Base-by-base conservation (phyloP, 1,139 yeast species). In the Yamadazyma mexicana region DNA sequence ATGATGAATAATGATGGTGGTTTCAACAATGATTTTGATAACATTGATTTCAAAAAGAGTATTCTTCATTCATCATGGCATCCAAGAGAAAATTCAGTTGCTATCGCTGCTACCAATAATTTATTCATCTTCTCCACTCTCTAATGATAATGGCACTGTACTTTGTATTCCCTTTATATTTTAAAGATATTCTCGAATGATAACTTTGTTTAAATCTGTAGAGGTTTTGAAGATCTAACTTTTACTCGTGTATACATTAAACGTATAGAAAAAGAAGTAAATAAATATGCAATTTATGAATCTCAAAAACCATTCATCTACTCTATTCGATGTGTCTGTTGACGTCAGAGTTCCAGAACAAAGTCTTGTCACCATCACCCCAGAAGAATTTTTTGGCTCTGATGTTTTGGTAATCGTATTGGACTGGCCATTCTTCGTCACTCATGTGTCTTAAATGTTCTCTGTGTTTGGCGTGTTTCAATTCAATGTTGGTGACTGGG, bases 51-150 rank as follows among this genome's bases (percentile, higher is more conserved):
- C 69, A 89, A 91, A 64, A 91, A 91, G 76, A 86, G 89, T 65
- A 91, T 94, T 49, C 76, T 92, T 64, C 98, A 92, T 68, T 75
- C 89, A 64, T 89, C 98, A 59, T 94, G 99, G 98, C 98, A 94
- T 70, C 98, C 98, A 49, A 77, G 75, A 56, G 98, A 94, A 68
- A 88, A 92, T 67, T 84, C 95, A 37, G 96, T 94, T 51, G 98
- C 98, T 33, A 87, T 94, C 58, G 98, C 98, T 37, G 98, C 98
- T 24, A 94, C 99, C 20, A 94, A 94, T 69, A 94, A 94, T 67
- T 76, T 87, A 58, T 85, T 85, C 68, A 83, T 85, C 49, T 83
- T 83, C 61, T 81, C 87, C 40, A 81, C 87, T 45, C 72, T 81
- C 55, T 82, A 64, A 46, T 30, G 42, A 39, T 42, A 34, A 37